Evolutionary conservation across 2,329 filamentous ascomycete genomes (phyloP).

Genomic region (Talaromyces sp.): DNA sequence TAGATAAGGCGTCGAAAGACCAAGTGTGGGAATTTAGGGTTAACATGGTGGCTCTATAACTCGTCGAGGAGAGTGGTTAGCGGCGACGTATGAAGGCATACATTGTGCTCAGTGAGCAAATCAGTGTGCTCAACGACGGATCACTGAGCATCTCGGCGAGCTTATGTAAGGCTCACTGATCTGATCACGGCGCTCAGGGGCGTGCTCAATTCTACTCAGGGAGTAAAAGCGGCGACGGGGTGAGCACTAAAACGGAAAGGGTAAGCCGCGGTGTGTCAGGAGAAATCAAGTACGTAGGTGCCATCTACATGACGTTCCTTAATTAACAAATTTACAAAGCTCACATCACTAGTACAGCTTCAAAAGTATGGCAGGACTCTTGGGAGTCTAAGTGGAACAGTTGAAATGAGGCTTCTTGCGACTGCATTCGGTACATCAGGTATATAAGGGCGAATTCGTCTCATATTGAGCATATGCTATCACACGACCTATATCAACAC

Average conservation of each 20-base stretch:
- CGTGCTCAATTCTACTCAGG: too few species aligned
- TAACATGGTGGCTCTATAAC: neutral
- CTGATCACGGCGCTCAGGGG: too few species aligned
- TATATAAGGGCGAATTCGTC: neutral
- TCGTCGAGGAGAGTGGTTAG: too few species aligned
- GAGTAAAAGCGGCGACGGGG: too few species aligned
- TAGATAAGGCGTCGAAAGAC: neutral
- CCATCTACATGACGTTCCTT: neutral
- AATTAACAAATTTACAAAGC: neutral
- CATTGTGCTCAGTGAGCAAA: too few species aligned
- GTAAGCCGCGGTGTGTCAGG: too few species aligned
- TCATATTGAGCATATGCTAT: neutral
- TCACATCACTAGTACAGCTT: neutral
- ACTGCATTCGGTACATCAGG: neutral
- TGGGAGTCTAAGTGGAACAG: neutral
- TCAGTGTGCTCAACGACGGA: too few species aligned
- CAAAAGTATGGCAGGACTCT: neutral
- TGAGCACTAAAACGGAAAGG: too few species aligned
- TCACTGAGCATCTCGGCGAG: too few species aligned
- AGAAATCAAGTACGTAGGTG: too few species aligned
- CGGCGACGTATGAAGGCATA: too few species aligned
- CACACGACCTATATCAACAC: neutral
- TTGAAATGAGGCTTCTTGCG: neutral
- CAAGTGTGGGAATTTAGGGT: neutral
- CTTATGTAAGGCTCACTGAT: too few species aligned